Percentiles rank a stretch among this genome's conserved stretches.
phyloP scores from a whole-genome alignment of 2,329 filamentous ascomycete genomes.

The Epichloe coenophiala region DNA sequence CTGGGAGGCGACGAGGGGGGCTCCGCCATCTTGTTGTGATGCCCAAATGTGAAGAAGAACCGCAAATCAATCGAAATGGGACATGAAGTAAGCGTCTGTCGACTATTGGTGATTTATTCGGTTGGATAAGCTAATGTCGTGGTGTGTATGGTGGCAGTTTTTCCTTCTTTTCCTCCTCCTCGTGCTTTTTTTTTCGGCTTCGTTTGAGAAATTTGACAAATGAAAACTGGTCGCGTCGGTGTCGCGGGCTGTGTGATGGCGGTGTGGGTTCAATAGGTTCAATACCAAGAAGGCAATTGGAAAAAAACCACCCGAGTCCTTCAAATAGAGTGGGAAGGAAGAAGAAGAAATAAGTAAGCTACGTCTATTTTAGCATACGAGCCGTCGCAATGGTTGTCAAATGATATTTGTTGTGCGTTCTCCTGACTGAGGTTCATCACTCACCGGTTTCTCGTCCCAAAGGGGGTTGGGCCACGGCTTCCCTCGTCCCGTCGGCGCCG shows the following conservation, averaged over 20 bases:
- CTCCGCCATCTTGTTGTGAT: conserved; percentile 34
- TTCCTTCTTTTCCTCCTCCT: neutral
- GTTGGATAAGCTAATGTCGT: neutral
- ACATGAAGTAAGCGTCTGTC: neutral
- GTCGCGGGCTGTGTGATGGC: neutral
- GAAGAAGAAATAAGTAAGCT: neutral
- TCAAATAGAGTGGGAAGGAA: neutral
- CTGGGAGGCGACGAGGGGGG: conserved; percentile 49
- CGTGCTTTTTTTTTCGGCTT: neutral
- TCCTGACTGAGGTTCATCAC: neutral
- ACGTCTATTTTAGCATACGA: neutral
- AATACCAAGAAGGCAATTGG: neutral
- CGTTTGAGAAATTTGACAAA: neutral
- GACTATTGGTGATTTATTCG: neutral
- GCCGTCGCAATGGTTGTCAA: neutral
- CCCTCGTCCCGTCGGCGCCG: neutral
- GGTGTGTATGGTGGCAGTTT: neutral
- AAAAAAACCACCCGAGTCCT: neutral
- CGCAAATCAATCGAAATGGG: neutral
- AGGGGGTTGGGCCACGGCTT: neutral
- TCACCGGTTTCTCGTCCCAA: conserved; percentile 1
- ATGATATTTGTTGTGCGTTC: neutral
- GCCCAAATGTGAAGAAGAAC: neutral
- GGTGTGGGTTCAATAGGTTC: neutral
- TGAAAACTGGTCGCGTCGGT: conserved; percentile 1